Evolutionary conservation across 1,139 yeast species (phyloP), one percentile per base, ranked within the genome.

Genomic region (Geotrichum fermentans): DNA sequence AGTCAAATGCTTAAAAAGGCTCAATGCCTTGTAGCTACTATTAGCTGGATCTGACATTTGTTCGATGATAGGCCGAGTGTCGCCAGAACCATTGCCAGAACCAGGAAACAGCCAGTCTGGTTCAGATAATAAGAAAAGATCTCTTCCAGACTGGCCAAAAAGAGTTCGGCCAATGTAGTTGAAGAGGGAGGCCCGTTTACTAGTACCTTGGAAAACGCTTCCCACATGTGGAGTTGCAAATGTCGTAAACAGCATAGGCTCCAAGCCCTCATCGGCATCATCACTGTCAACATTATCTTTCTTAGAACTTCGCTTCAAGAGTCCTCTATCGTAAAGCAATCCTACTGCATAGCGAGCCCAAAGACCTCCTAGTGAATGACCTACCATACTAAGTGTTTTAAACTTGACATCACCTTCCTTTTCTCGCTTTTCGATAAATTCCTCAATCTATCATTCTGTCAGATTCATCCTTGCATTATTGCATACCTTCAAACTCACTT

Each of bases 141-240:
- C 90, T 40, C 74, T 67, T 0, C 97, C 96, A 2, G 85, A 77
- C 48, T 75, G 72, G 0, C 96, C 96, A 29, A 88, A 70, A 2
- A 85, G 59, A 52, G 73, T 73, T 1, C 79, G 71, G 0, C 96
- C 96, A 18, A 83, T 48, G 13, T 66, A 59, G 58, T 84, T 85
- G 48, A 85, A 69, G 1, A 77, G 46, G n/a, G 62, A 58, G 50
- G 79, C 77, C 51, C 75, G 68, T 10, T 73, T 52, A 10, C 71
- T 65, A 11, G 69, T 65, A 14, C 54, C 52, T 49, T 69, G 70
- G 58, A 73, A 74, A 40, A 74, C 74, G 11, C 83, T 75, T 0
- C 96, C 96, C 6, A 88, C 70, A 67, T 89, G 97, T 0, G 97
- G 97, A 1, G 96, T 82, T 1, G 97, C 96, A 70, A 89, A 83